Conservation (phyloP, 2,329 filamentous ascomycete species). For the Ascochyta fabae region DNA sequence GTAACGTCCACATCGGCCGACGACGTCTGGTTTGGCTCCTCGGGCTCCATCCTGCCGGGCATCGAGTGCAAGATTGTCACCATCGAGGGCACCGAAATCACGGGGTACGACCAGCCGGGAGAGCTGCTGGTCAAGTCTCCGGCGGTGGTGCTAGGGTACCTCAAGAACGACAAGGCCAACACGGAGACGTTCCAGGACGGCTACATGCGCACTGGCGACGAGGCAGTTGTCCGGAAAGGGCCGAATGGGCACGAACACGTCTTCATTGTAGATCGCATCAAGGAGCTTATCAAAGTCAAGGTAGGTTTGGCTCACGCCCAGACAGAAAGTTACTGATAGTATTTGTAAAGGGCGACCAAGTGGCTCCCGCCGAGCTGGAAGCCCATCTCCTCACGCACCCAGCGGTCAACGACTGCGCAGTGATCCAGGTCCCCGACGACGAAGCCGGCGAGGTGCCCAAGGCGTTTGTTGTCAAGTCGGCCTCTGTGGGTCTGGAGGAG, state of each 20-base stretch:
- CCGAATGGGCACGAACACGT: conserved; percentile 74
- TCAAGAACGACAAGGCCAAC: conserved; percentile 85
- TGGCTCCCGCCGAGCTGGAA: conserved; percentile 83
- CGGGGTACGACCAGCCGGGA: conserved; percentile 73
- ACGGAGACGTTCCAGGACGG: conserved; percentile 78
- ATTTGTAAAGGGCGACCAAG: conserved; percentile 72
- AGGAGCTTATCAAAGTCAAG: conserved; percentile 81
- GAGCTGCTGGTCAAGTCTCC: conserved; percentile 77
- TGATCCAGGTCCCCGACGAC: conserved; percentile 74
- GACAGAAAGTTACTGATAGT: not conserved
- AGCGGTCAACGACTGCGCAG: conserved; percentile 77
- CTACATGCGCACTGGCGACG: conserved; percentile 84
- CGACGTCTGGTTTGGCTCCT: conserved; percentile 75
- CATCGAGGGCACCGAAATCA: conserved; percentile 73
- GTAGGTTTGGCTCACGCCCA: conserved; percentile 45
- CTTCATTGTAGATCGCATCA: conserved; percentile 82
- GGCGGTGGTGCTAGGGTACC: conserved; percentile 79
- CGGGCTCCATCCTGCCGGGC: conserved; percentile 72
- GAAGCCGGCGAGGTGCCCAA: conserved; percentile 68
- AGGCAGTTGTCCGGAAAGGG: conserved; percentile 64
- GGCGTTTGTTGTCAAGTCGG: conserved; percentile 67
- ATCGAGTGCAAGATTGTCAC: conserved; percentile 71
- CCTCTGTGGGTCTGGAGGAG: conserved; percentile 59
- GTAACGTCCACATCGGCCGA: conserved; percentile 64
- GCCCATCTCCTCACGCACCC: conserved; percentile 78